Percentiles rank a stretch among this genome's conserved stretches.
Conservation (phyloP, 2,329 filamentous ascomycete species). For the Curvularia eragrostidis region DNA sequence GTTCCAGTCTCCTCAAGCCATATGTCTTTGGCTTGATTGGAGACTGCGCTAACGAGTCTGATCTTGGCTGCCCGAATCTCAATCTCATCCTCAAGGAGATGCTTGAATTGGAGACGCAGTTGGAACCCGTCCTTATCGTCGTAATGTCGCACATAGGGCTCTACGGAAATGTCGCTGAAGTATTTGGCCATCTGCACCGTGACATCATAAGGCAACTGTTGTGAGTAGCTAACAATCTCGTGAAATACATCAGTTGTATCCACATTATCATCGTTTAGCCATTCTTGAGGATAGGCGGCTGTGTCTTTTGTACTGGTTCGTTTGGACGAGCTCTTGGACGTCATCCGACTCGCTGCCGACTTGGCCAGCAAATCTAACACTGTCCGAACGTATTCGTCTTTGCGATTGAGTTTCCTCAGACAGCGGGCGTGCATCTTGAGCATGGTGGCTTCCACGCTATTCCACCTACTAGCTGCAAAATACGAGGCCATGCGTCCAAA, state of each 20-base stretch:
- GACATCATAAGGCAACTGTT: constrained; percentile 65
- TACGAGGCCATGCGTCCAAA: constrained; percentile 76
- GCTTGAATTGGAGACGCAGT: constrained; percentile 70
- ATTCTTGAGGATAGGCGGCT: constrained; percentile 28
- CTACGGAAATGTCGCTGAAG: constrained; percentile 73
- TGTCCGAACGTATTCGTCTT: constrained; percentile 79
- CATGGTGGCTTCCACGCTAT: constrained; percentile 79
- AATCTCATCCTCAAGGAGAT: constrained; percentile 74
- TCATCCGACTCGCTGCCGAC: constrained; percentile 54
- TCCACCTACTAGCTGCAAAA: constrained; percentile 81
- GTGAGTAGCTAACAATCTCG: constrained; percentile 58
- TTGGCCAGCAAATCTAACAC: constrained; percentile 77
- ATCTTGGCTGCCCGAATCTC: constrained; percentile 70
- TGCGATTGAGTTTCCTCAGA: constrained; percentile 75
- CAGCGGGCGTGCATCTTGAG: constrained; percentile 85
- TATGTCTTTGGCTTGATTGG: constrained; percentile 69
- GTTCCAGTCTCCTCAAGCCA: constrained; percentile 63
- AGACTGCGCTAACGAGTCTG: constrained; percentile 64
- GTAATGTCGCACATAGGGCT: constrained; percentile 72
- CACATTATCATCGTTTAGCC: constrained; percentile 50
- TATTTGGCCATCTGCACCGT: constrained; percentile 74
- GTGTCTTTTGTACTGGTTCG: constrained; percentile 16
- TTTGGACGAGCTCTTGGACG: constrained; percentile 33
- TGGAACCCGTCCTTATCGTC: constrained; percentile 77
- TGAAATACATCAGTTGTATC: constrained; percentile 47